Evolutionary conservation across 2,329 filamentous ascomycete species (phyloP).

Genomic region (Fusarium protoensiforme): DNA sequence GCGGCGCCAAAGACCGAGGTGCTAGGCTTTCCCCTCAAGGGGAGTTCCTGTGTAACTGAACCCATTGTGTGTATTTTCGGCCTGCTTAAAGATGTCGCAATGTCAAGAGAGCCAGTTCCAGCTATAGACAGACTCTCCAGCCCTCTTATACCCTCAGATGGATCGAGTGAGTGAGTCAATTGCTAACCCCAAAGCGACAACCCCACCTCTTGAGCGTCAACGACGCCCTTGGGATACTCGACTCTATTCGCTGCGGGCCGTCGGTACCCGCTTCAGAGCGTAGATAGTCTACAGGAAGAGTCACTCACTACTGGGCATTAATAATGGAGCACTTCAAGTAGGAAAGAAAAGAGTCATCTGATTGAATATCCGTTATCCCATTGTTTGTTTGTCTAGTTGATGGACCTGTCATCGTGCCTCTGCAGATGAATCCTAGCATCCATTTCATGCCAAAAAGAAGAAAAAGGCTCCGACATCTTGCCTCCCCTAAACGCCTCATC

Average conservation of each 20-base stretch:
- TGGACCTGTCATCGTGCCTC: background rate
- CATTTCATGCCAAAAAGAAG: conserved; percentile 4
- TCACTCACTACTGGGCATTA: background rate
- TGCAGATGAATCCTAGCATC: conserved; percentile 1
- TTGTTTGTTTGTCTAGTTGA: background rate
- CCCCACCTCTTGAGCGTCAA: conserved; percentile 39
- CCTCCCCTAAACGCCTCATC: conserved; percentile 34
- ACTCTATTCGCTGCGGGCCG: conserved; percentile 5
- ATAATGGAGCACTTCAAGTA: background rate
- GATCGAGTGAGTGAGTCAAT: conserved; percentile 25
- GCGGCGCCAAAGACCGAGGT: conserved; percentile 47
- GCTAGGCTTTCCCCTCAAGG: conserved; percentile 35
- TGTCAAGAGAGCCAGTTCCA: background rate
- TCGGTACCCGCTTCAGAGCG: conserved; percentile 27
- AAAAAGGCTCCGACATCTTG: conserved; percentile 9
- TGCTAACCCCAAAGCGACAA: conserved; percentile 5
- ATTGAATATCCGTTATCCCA: background rate
- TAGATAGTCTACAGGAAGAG: background rate
- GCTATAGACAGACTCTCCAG: background rate
- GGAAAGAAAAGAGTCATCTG: conserved; percentile 1
- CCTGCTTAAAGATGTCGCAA: background rate
- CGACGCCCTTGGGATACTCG: conserved; percentile 31
- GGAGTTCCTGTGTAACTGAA: conserved; percentile 36
- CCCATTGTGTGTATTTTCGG: conserved; percentile 27
- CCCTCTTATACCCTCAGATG: conserved; percentile 17